Evolutionary conservation across 306 rosid species (phyloP).

Genomic region (apple (Malus domestica)): ASM211411v1 NC_041802.1:5245001-5245500

Average conservation of each 20-base stretch:
- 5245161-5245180: slow-evolving; percentile 9
- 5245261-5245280: slow-evolving; percentile 49
- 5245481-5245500: neutral
- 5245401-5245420: neutral
- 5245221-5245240: slow-evolving; percentile 47
- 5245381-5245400: neutral
- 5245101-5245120: slow-evolving; percentile 7
- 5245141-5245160: slow-evolving; percentile 6
- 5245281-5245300: slow-evolving; percentile 43
- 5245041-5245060: slow-evolving; percentile 12
- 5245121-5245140: slow-evolving; percentile 1
- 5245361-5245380: neutral
- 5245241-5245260: slow-evolving; percentile 58
- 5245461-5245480: neutral
- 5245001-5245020: neutral
- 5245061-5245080: slow-evolving; percentile 13
- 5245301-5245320: slow-evolving; percentile 6
- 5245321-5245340: neutral
- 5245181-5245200: neutral
- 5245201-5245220: slow-evolving; percentile 41
- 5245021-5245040: neutral
- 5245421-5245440: neutral
- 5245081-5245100: slow-evolving; percentile 10
- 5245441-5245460: neutral
- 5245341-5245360: neutral